These are phyloP conservation scores for Saccharomycopsis sp. DNA, from an alignment of 805 yeast species.

Conservation along the genomic window DNA sequence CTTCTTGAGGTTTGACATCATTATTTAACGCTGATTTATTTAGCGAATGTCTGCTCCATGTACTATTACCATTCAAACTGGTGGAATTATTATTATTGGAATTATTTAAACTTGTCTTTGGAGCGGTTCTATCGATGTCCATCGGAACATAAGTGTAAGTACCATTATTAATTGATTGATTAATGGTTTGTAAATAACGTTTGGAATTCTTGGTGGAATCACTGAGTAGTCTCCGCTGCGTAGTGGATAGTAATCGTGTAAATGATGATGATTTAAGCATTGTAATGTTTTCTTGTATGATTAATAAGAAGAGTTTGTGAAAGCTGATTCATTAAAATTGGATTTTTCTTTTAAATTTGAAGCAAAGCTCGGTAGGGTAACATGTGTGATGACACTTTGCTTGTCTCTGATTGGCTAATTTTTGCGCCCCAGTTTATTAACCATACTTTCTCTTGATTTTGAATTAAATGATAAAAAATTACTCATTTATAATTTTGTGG, in stretches of 20 bases:
- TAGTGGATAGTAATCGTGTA: no score
- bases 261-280: no score
- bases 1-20: neutral
- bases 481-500: no score
- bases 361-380: neutral
- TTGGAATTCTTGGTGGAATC: slow-evolving; percentile 13
- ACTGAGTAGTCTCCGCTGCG: slow-evolving; percentile 8
- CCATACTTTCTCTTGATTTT: no score
- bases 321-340: no score
- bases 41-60: slow-evolving; percentile 13
- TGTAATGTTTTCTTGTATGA: no score
- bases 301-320: no score
- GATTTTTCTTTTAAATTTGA: no score
- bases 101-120: neutral
- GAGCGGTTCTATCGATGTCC: no score
- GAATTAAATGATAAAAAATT: no score
- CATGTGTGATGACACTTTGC: neutral
- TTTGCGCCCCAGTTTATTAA: no score
- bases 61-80: neutral
- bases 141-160: neutral
- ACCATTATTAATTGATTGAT: slow-evolving; percentile 1
- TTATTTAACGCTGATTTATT: neutral
- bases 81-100: neutral
- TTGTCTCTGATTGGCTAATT: neutral
- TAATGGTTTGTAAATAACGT: slow-evolving; percentile 16